A percentile compares a stretch with the other conserved stretches of the same genome.
These are phyloP conservation scores for Hondaea fermentalgiana DNA, from an alignment of 108 stramenopile genomes.

Conservation along the genomic window DNA sequence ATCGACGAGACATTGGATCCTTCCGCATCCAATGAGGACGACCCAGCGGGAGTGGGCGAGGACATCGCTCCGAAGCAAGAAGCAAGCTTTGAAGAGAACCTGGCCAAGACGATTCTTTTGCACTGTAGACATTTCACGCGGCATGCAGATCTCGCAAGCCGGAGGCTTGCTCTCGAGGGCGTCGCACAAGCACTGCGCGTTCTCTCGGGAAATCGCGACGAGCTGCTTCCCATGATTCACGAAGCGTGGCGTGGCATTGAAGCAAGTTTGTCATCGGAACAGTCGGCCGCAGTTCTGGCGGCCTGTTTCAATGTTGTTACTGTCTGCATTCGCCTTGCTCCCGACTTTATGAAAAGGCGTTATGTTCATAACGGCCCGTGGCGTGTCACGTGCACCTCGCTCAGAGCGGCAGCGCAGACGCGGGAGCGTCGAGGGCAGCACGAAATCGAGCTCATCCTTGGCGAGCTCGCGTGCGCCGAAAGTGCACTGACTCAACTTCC, in stretches of 20 bases:
- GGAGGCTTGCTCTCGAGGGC: background rate
- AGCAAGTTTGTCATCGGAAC: background rate
- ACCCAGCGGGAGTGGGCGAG: background rate
- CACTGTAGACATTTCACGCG: background rate
- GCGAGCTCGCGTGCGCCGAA: too few species aligned
- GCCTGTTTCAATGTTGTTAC: background rate
- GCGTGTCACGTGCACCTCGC: background rate
- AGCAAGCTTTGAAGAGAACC: background rate
- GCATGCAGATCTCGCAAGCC: background rate
- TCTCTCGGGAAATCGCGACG: background rate
- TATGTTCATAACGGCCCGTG: background rate
- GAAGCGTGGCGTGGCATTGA: background rate
- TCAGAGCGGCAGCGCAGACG: too few species aligned
- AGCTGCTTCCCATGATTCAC: background rate
- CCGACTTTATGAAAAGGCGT: background rate
- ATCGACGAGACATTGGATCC: background rate
- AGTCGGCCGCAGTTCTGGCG: background rate
- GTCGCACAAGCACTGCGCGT: background rate
- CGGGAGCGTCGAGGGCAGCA: too few species aligned
- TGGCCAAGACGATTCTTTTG: background rate
- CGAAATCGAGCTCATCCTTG: too few species aligned
- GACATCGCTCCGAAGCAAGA: background rate
- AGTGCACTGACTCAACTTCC: too few species aligned
- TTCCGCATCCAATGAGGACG: too few species aligned
- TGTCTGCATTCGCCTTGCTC: background rate